Base-by-base conservation (phyloP, 2,329 filamentous ascomycete genomes). In the Colletotrichum sp. region DNA sequence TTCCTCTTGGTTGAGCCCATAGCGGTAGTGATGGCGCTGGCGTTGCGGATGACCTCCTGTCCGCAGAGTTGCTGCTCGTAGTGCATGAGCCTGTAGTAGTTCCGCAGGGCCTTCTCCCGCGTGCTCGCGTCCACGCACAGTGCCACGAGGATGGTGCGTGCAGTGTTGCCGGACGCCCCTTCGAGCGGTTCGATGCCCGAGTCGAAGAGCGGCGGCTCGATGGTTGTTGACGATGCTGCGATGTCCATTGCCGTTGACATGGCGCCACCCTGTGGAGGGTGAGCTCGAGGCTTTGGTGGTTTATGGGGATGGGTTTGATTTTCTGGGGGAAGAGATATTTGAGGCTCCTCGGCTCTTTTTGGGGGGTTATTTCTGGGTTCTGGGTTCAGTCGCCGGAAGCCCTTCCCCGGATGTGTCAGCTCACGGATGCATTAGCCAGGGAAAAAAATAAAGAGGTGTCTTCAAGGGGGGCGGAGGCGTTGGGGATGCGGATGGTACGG, bases 321-420 rank as follows among this genome's bases (percentile, higher is more conserved):
- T 62, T 34, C 59, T n/a, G 28, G 28, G 59, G n/a, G 30, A 60
- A 36, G 34, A 32, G 28, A 68, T 30, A 32, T 66, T 55, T 72
- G 73, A 76, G 73, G 73, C 73, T 76, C 39, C 72, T 32, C 67
- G 18, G 62, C 39, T 34, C 30, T 65, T 62, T 34, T 59, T 30
- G 63, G 52, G 39, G 28, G 73, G 62, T 30, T 68, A 76, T 76
- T 72, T 76, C 73, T 76, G 72, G 68, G 57, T 73, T 76, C 73
- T 72, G 63, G 73, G 73, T 76, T 76, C 73, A 72, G 68, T 68
- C 44, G 55, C 73, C 73, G 73, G 73, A 76, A 76, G 73, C 69
- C 69, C 69, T 76, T 76, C 73, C 73, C 73, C 73, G 73, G 73
- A 68, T 68, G 69, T 76, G 73, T 76, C 73, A 76, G 73, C 73